These are phyloP conservation scores for Rhynchosporium graminicola DNA, from an alignment of 2,329 filamentous ascomycete genomes.

Conservation along the genomic window DNA sequence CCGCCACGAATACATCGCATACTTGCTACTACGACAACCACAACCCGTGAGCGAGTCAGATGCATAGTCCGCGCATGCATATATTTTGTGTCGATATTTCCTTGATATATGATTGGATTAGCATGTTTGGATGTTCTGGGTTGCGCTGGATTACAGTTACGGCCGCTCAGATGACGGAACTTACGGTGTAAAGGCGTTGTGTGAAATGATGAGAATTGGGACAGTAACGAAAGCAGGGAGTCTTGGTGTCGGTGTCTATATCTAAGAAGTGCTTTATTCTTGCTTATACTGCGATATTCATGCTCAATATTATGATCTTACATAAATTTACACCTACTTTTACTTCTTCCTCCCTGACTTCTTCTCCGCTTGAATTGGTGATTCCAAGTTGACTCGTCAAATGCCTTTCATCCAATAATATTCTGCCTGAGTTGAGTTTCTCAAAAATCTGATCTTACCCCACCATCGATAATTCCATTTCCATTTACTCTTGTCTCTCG, in stretches of 20 bases:
- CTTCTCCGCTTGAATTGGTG: not conserved
- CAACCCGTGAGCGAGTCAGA: slow-evolving; percentile 5
- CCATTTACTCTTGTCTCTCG: too few relatives aligned
- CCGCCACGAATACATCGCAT: slow-evolving; percentile 24
- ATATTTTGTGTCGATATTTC: not conserved
- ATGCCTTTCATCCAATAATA: too few relatives aligned
- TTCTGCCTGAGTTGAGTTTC: too few relatives aligned
- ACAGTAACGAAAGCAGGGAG: not conserved
- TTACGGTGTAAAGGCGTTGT: not conserved
- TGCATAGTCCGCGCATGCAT: not conserved
- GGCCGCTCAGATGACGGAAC: not conserved
- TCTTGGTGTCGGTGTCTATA: not conserved
- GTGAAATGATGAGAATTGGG: not conserved
- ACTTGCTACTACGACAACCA: slow-evolving; percentile 16
- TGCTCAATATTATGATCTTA: not conserved
- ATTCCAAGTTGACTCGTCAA: too few relatives aligned
- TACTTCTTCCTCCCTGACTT: not conserved
- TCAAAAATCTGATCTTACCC: too few relatives aligned
- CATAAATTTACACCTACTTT: not conserved
- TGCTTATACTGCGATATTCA: not conserved
- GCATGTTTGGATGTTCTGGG: not conserved
- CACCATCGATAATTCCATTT: too few relatives aligned
- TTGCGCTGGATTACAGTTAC: not conserved
- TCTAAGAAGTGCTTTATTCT: slow-evolving; percentile 9
- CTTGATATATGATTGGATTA: not conserved